phyloP scores from a whole-genome alignment of 176 grass and related monocot genomes.

The Triticum urartu region DNA sequence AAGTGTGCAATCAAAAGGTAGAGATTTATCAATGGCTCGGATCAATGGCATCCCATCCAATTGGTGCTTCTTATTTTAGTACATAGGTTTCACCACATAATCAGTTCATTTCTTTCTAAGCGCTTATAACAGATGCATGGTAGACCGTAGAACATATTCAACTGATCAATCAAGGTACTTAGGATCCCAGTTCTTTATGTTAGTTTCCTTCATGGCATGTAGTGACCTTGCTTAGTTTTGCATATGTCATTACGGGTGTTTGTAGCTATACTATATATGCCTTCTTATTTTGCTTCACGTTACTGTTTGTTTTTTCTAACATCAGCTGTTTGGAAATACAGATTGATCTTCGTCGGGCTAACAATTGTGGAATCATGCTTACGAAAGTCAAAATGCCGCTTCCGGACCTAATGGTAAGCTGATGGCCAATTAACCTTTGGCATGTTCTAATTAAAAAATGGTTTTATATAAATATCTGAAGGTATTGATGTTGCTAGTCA shows the following conservation, averaged over 20 bases:
- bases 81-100: neutral
- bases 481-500: neutral
- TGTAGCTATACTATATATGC: constrained; percentile 17
- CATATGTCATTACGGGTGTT: neutral
- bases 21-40: neutral
- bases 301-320: constrained; percentile 22
- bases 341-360: constrained; percentile 95
- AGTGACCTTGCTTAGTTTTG: constrained; percentile 21
- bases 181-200: neutral
- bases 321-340: constrained; percentile 38
- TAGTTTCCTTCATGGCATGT: neutral
- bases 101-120: constrained; percentile 23
- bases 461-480: constrained; percentile 1
- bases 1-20: neutral
- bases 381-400: constrained; percentile 99
- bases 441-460: neutral
- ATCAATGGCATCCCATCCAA: neutral
- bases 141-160: neutral
- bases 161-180: constrained; percentile 8
- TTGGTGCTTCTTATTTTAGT: neutral
- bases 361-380: constrained; percentile 99
- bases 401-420: constrained; percentile 81
- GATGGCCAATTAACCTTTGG: constrained; percentile 4
- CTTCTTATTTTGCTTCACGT: constrained; percentile 1
- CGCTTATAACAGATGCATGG: neutral